phyloP scores from a whole-genome alignment of 2,329 filamentous ascomycete genomes.

The Coccinonectria pachysandricola region DNA sequence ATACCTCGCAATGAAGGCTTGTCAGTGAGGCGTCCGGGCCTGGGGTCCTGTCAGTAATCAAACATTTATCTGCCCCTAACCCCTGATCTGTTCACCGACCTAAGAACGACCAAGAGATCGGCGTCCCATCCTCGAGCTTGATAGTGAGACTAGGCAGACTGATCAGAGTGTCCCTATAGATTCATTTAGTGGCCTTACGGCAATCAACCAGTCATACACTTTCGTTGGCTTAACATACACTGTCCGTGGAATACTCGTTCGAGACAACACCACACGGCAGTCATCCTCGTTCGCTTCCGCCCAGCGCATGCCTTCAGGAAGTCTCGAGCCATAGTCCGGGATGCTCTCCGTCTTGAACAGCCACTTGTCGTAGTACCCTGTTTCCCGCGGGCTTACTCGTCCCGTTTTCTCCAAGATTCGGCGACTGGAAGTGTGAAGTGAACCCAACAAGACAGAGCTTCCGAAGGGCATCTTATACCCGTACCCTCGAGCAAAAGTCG shows the following conservation, averaged over 20 bases:
- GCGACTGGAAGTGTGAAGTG: constrained; percentile 22
- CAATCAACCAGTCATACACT: neutral
- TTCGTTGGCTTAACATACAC: constrained; percentile 27
- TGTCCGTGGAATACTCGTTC: constrained; percentile 46
- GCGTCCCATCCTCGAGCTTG: constrained; percentile 33
- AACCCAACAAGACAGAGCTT: constrained; percentile 26
- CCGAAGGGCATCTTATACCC: constrained; percentile 9
- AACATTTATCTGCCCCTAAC: too few species aligned
- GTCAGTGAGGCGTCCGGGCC: constrained; percentile 52
- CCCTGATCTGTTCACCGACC: constrained; percentile 18
- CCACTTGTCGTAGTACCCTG: constrained; percentile 43
- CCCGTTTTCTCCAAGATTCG: constrained; percentile 15
- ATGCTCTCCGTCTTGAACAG: constrained; percentile 40
- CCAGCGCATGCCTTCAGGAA: constrained; percentile 46
- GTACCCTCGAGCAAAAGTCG: constrained; percentile 17
- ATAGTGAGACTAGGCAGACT: constrained; percentile 37
- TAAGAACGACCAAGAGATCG: constrained; percentile 56
- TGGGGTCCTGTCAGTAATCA: constrained; percentile 6
- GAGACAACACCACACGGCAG: constrained; percentile 41
- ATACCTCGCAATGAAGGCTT: constrained; percentile 48
- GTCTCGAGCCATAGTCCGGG: constrained; percentile 21
- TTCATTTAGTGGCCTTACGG: too few species aligned
- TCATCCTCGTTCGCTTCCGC: constrained; percentile 40
- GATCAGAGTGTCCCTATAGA: constrained; percentile 29
- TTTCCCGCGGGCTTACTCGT: constrained; percentile 17